Conservation (phyloP, 2,329 filamentous ascomycete genomes). For the Aspergillus terreus region DNA sequence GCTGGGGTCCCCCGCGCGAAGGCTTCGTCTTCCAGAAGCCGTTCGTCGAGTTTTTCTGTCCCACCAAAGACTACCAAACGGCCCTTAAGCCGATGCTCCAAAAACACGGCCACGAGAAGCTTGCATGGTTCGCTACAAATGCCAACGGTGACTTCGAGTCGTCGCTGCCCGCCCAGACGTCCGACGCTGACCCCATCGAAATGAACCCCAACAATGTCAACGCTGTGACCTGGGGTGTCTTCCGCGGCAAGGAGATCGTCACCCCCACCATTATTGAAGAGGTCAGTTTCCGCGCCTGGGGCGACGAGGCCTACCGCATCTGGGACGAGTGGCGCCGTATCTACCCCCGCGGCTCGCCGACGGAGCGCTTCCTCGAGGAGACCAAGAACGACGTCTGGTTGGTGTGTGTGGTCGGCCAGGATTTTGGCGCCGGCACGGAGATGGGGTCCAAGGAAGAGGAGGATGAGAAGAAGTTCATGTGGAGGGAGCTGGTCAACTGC, state of each 20-base stretch:
- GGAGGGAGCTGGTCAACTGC: slow-evolving; percentile 34
- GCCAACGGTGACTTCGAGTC: slow-evolving; percentile 72
- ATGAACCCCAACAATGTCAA: slow-evolving; percentile 63
- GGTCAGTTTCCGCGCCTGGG: slow-evolving; percentile 89
- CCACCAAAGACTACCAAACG: slow-evolving; percentile 64
- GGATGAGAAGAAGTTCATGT: slow-evolving; percentile 38
- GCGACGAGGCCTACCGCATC: slow-evolving; percentile 92
- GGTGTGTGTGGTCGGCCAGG: slow-evolving; percentile 63
- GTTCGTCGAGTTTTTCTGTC: slow-evolving; percentile 94
- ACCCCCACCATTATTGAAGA: slow-evolving; percentile 96
- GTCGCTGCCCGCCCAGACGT: slow-evolving; percentile 36
- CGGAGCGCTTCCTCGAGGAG: slow-evolving; percentile 65
- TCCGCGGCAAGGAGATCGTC: slow-evolving; percentile 91
- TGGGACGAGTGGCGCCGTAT: slow-evolving; percentile 92
- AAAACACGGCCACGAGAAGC: slow-evolving; percentile 57
- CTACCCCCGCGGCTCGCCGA: slow-evolving; percentile 71
- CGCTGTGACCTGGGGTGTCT: slow-evolving; percentile 94
- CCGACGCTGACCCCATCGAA: slow-evolving; percentile 31
- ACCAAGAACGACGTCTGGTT: slow-evolving; percentile 74
- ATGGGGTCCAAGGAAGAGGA: slow-evolving; percentile 36
- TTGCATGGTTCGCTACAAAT: slow-evolving; percentile 88
- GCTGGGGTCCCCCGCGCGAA: slow-evolving; percentile 81
- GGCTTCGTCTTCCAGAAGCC: slow-evolving; percentile 98
- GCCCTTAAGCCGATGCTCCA: slow-evolving; percentile 61
- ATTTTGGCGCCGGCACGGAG: slow-evolving; percentile 41